Percentiles rank a stretch among this genome's conserved stretches.
Conservation (phyloP, 805 yeast genomes). For the Maudiozyma barnettii region DNA sequence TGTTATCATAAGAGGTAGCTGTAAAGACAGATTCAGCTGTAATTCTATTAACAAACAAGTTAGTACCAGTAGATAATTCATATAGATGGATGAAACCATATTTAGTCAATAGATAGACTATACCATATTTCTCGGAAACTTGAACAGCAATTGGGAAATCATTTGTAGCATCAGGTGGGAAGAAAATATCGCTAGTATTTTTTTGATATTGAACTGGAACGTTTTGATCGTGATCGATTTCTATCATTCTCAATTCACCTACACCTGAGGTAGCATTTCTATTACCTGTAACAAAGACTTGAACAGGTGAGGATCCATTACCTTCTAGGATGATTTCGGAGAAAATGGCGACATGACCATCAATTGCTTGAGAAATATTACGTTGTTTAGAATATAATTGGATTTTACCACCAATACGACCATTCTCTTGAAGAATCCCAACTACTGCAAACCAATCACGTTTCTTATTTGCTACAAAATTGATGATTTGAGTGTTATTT, state of each 20-base stretch:
- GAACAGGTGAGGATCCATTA: constrained; percentile 57
- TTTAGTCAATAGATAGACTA: constrained; percentile 83
- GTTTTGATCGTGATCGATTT: constrained; percentile 85
- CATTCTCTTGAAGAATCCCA: constrained; percentile 90
- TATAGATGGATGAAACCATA: constrained; percentile 93
- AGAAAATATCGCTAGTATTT: constrained; percentile 84
- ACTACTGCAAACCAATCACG: constrained; percentile 90
- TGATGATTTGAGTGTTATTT: constrained; percentile 78
- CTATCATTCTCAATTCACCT: constrained; percentile 83
- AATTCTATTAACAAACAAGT: constrained; percentile 90
- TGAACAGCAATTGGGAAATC: constrained; percentile 95
- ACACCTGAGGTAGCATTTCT: constrained; percentile 67
- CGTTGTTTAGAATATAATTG: constrained; percentile 84
- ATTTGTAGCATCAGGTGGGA: constrained; percentile 92
- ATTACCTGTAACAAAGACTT: constrained; percentile 88
- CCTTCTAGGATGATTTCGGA: constrained; percentile 68
- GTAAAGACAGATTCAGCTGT: constrained; percentile 94
- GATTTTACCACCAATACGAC: constrained; percentile 91
- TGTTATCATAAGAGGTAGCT: constrained; percentile 60
- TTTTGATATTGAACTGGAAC: constrained; percentile 71
- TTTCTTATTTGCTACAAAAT: constrained; percentile 70
- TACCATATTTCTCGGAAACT: constrained; percentile 76
- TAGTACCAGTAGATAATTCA: constrained; percentile 86
- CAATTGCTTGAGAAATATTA: constrained; percentile 91
- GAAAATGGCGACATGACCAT: constrained; percentile 93